Evolutionary conservation across 2,329 filamentous ascomycete species (phyloP), one percentile per base, ranked within the genome.

Genomic region (Westerdykella ornata): DNA sequence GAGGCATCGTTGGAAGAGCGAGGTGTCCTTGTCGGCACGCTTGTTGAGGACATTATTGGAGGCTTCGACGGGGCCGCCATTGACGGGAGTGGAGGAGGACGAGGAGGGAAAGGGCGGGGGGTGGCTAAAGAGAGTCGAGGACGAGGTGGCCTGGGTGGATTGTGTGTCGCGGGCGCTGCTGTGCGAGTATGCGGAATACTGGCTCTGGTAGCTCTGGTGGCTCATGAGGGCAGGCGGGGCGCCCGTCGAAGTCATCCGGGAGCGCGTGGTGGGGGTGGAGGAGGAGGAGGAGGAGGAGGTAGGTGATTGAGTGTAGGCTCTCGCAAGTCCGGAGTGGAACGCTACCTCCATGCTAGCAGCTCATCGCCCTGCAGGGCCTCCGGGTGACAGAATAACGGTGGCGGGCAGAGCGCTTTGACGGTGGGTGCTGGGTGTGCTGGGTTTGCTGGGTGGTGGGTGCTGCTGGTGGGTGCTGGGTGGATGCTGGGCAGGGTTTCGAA

Each of bases 21-120:
- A 96, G 45, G 84, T 78, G 42, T 86, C 87, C 51, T 92, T 89
- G 65, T 95, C 89, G 63, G 89, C 92, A 64, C 87, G 85, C 68
- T 90, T 86, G 70, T 98, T 98, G 74, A 98, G 95, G 65, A 98
- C 94, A 67, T 95, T 96, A 65, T 85, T 78, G 45, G 85, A 88
- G 46, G 88, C 85, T 57, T 87, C 72, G 47, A 89, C 78, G 45
- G 78, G 78, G 35, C 80, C 80, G 45, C 73, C 78, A 47, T 74
- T 70, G 42, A 63, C 54, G 39, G 67, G 66, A 13, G 68, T 67
- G 35, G 63, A 47, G 43, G 53, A 45, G 37, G 54, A 53, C 52
- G 53, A 59, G 42, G 48, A 46, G 46, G 62, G 56, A 26, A 26
- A 26, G 43, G 66, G 54, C 33, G 53, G 52, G 35, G 63, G 58